Evolutionary conservation across 805 yeast genomes (phyloP), one percentile per base, ranked within the genome.

Genomic region (Ogataea zsoltii): DNA sequence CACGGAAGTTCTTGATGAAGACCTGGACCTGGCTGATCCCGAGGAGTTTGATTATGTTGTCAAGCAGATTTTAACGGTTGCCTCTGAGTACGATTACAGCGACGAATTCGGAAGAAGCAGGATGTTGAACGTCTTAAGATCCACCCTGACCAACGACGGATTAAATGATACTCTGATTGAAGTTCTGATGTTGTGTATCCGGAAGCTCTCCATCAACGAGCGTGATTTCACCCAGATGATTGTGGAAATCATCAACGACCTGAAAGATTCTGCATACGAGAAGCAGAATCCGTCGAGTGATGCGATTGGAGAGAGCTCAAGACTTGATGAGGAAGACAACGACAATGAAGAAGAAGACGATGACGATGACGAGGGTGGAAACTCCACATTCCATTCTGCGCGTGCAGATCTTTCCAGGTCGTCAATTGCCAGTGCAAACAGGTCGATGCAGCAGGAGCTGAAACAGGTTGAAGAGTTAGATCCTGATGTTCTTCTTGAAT

Each of bases 31-130:
- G 1, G 71, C 69, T 3, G 82, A 82, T 44, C 68, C 77, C 4
- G 72, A 69, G 17, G 89, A 85, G 45, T 60, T 80, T 23, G 91
- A 86, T 51, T 90, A 82, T 59, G 79, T 90, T 38, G 74, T 90
- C 33, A 80, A 81, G 46, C 96, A 94, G 63, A 63, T 92, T 16
- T 61, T 92, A 31, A 64, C 70, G 9, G 76, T 88, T 21, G 83
- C 91, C 0, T 76, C 76, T 23, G 77, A 79, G 31, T 85, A 85
- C 59, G 98, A 94, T 62, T 89, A 80, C 58, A 84, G 89, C 55
- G 97, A 94, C 68, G 96, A 91, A 63, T 77, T 86, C 38, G 97
- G 97, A 16, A 78, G 97, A 59, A 76, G 96, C 62, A 80, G 81
- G 36, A 80, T 89, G 79, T 67, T 86, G 32, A 75, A 71, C 25